A percentile compares a stretch with the other conserved stretches of the same genome.
Evolutionary conservation across 2,329 filamentous ascomycete genomes (phyloP).

Genomic region (Beauveria brongniartii): DNA sequence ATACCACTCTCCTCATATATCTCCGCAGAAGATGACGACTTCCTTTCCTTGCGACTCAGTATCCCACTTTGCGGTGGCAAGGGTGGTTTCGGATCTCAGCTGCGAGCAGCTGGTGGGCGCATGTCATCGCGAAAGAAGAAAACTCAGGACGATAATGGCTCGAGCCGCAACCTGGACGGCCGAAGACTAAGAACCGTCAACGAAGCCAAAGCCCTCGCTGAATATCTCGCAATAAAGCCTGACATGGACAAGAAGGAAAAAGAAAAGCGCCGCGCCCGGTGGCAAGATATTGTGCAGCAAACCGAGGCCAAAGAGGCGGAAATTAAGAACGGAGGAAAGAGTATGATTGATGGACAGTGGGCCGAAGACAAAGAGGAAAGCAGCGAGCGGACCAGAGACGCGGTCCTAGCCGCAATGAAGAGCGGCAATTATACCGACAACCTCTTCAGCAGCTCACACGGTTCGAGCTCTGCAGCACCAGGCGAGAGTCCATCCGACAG

Average conservation of each 20-base stretch:
- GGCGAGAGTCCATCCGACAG: constrained; percentile 26
- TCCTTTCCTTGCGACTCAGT: constrained; percentile 76
- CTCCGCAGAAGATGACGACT: constrained; percentile 47
- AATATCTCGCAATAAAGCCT: constrained; percentile 90
- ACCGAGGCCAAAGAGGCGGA: constrained; percentile 80
- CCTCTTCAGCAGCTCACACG: constrained; percentile 42
- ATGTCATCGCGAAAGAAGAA: constrained; percentile 95
- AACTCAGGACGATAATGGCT: constrained; percentile 77
- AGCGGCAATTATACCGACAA: constrained; percentile 55
- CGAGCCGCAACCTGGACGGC: constrained; percentile 88
- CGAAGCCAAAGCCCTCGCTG: constrained; percentile 89
- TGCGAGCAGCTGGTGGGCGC: constrained; percentile 91
- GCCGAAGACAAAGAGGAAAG: constrained; percentile 91
- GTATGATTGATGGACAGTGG: constrained; percentile 81
- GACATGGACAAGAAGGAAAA: constrained; percentile 96
- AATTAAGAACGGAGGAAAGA: constrained; percentile 63
- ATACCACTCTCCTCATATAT: constrained; percentile 56
- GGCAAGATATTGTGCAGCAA: constrained; percentile 80
- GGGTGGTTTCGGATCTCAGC: constrained; percentile 93
- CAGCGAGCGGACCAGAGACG: constrained; percentile 71
- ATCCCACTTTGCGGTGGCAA: constrained; percentile 84
- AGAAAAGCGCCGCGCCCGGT: constrained; percentile 73
- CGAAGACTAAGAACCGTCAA: constrained; percentile 83
- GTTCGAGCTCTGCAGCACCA: constrained; percentile 32
- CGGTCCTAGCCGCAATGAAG: constrained; percentile 63